phyloP scores from a whole-genome alignment of 192 early-diverging fungal species.

The Coemansia sp. region DNA sequence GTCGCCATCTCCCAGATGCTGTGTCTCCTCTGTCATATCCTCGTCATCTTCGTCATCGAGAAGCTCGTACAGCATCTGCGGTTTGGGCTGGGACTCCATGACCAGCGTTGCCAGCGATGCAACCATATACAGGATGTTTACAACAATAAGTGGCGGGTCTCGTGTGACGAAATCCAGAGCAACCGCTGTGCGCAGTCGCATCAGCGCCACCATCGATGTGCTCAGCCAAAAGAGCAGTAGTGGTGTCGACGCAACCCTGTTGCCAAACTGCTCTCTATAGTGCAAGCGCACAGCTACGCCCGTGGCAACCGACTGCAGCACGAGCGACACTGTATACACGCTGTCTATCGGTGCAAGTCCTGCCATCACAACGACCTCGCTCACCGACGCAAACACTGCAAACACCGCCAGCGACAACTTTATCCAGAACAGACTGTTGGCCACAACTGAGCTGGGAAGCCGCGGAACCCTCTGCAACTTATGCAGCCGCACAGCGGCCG shows the following conservation, averaged over 20 bases:
- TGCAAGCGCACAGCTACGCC: conserved; percentile 39
- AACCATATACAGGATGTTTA: conserved; percentile 20
- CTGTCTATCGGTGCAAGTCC: not conserved
- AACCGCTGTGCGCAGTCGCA: conserved; percentile 41
- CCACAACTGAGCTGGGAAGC: conserved; percentile 18
- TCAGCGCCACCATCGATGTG: conserved; percentile 25
- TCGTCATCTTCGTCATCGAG: conserved; percentile 30
- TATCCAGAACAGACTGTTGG: conserved; percentile 25
- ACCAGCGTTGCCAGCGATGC: conserved; percentile 36
- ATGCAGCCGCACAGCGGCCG: conserved; percentile 18
- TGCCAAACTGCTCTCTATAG: conserved; percentile 35
- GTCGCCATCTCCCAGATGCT: not conserved
- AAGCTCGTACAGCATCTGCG: conserved; percentile 28
- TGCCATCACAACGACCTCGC: conserved; percentile 20
- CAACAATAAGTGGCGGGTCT: conserved; percentile 14
- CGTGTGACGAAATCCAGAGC: conserved; percentile 13
- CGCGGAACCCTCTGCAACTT: not conserved
- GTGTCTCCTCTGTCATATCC: not conserved
- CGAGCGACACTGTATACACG: conserved; percentile 29
- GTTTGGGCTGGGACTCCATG: conserved; percentile 42
- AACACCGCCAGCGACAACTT: conserved; percentile 24
- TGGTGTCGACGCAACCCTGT: conserved; percentile 34
- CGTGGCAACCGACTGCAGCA: conserved; percentile 29
- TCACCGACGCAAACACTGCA: conserved; percentile 28
- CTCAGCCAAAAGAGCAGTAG: conserved; percentile 55